Base-by-base conservation (phyloP, 139 green algal species). In the Chlamydomonas sphaeroides region DNA sequence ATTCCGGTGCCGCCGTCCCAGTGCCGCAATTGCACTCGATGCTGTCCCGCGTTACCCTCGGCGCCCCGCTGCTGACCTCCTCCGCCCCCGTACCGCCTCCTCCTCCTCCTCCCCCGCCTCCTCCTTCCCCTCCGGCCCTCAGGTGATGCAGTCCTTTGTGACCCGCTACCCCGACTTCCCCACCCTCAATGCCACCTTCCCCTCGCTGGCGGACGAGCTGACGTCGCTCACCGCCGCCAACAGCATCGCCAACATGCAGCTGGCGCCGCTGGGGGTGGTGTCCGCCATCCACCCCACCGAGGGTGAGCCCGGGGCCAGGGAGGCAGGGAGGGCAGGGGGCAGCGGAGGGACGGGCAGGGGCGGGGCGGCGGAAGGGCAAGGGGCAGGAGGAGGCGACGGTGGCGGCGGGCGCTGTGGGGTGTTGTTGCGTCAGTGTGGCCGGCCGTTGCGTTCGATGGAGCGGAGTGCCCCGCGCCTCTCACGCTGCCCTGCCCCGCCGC, bases 71-170 rank as follows among this genome's bases (percentile, higher is more conserved):
- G n/a, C n/a, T n/a, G n/a, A n/a, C n/a, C n/a, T n/a, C n/a, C n/a
- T n/a, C n/a, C n/a, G n/a, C n/a, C n/a, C n/a, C n/a, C n/a, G n/a
- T 2, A 66, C 35, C 25, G 20, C 35, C 36, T 15, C 36, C n/a
- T 20, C 20, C 65, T 2, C 25, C 25, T 25, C 39, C 1, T 39
- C 23, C 38, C 7, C 66, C 5, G 6, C 4, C 20, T 39, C 66
- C 38, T 39, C 14, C 45, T 14, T 53, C 45, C 45, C 45, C 10
- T 14, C 45, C 45, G 11, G 11, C 45, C 45, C 45, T 8, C 57
- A 80, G 74, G 59, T 80, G n/a, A 70, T 80, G 74, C 59, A 62
- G 59, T 80, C 74, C 11, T 83, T 82, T 42, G 75, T 82, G 32
- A 63, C 61, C 28, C 75, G 75, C 59, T 53, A 45, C 62, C 61